Conservation (phyloP, 306 rosid species). For the Glycine tomentella region DNA sequence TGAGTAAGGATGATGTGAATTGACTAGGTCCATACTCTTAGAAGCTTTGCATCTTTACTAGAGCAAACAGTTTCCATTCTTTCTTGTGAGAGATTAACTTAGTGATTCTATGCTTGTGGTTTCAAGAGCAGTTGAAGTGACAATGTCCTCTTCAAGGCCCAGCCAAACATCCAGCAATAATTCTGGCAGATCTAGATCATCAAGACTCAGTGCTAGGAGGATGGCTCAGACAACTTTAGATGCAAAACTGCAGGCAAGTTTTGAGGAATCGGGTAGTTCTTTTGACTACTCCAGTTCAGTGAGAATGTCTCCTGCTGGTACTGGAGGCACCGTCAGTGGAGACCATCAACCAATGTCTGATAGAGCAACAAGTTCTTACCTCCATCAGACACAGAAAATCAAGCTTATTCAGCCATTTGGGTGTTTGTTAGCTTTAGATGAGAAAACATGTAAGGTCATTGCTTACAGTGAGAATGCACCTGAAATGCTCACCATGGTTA, state of each 20-base stretch:
- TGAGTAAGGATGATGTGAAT: background rate
- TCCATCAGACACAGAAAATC: conserved; percentile 80
- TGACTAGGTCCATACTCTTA: background rate
- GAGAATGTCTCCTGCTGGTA: conserved; percentile 52
- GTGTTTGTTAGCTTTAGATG: conserved; percentile 82
- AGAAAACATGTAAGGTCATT: conserved; percentile 76
- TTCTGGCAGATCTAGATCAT: conserved; percentile 59
- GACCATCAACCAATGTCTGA: conserved; percentile 65
- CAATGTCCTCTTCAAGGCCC: conserved; percentile 79
- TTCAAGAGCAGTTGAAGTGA: conserved; percentile 50
- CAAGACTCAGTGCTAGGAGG: conserved; percentile 64
- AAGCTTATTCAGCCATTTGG: conserved; percentile 86
- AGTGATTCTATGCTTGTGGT: conserved; percentile 1
- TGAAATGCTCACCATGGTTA: conserved; percentile 83
- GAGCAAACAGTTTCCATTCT: conserved; percentile 8
- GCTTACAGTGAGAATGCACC: conserved; percentile 91
- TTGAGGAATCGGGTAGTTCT: conserved; percentile 76
- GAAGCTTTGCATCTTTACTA: background rate
- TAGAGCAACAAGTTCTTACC: conserved; percentile 79
- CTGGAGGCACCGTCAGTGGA: conserved; percentile 35
- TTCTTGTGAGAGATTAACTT: conserved; percentile 7
- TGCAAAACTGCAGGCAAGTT: conserved; percentile 82
- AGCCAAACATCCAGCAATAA: conserved; percentile 66
- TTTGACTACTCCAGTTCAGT: conserved; percentile 87
- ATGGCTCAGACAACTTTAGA: conserved; percentile 81